phyloP scores from a whole-genome alignment of 1,284 basidiomycete species.

The Bothia castanella region DNA sequence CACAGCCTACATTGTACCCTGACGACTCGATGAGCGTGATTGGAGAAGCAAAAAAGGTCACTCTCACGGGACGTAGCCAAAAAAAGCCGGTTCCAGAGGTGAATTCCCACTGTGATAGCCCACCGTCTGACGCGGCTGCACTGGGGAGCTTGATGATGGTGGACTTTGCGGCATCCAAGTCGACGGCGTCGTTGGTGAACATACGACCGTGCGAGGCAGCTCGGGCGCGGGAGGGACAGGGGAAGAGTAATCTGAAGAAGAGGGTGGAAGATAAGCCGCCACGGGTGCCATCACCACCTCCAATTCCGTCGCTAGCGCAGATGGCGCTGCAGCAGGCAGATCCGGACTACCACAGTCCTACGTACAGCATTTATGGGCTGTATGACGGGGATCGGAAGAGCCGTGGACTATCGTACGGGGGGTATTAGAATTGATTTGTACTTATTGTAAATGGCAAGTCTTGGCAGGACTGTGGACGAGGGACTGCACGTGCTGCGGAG shows the following conservation, averaged over 20 bases:
- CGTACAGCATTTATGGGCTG: slow-evolving; percentile 74
- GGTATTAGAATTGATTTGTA: slow-evolving; percentile 32
- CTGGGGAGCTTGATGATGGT: slow-evolving; percentile 60
- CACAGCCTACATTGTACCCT: slow-evolving; percentile 60
- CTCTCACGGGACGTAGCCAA: slow-evolving; percentile 26
- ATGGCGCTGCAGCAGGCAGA: slow-evolving; percentile 67
- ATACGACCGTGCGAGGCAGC: slow-evolving; percentile 29
- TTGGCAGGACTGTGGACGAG: too few relatives aligned
- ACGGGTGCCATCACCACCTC: slow-evolving; percentile 69
- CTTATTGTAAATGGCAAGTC: too few relatives aligned
- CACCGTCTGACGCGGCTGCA: slow-evolving; percentile 42
- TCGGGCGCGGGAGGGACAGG: slow-evolving; percentile 17
- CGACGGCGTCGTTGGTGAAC: slow-evolving; percentile 34
- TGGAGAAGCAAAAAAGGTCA: slow-evolving; percentile 36
- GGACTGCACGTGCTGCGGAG: slow-evolving; percentile 30
- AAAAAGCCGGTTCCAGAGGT: slow-evolving; percentile 35
- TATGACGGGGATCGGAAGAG: slow-evolving; percentile 66
- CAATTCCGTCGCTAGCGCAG: slow-evolving; percentile 68
- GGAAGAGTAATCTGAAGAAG: slow-evolving; percentile 20
- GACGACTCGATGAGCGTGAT: slow-evolving; percentile 67
- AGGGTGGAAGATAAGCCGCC: slow-evolving; percentile 61
- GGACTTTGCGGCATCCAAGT: slow-evolving; percentile 43
- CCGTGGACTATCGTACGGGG: slow-evolving; percentile 33
- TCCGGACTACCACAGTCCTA: slow-evolving; percentile 68
- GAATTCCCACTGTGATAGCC: slow-evolving; percentile 22